Evolutionary conservation across 2,329 filamentous ascomycete genomes (phyloP), one percentile per base, ranked within the genome.

Genomic region (Alternaria postmessia): DNA sequence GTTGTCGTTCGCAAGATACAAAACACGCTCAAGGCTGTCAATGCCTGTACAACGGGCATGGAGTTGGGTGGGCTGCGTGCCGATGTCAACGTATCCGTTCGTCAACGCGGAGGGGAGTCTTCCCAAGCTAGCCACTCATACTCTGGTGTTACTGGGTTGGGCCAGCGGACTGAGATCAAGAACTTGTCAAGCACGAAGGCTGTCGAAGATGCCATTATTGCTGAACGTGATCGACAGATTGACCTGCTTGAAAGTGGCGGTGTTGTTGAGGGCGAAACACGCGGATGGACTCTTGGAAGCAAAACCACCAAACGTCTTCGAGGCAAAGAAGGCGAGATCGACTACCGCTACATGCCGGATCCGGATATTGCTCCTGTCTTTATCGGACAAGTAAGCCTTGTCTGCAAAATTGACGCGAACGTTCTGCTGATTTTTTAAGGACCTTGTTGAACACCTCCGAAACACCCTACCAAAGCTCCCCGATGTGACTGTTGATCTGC

Each of bases 291-390:
- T 1, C 85, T 97, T 24, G 93, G 93, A 3, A 90, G 88, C 64
- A 93, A 88, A 4, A 90, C 93, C 75, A 98, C 95, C 4, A 88
- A 88, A 59, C 86, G 90, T 41, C 81, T 99, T 43, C 87, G 95
- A 71, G 93, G 93, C 26, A 99, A 99, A 78, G 95, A 98, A 78
- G 95, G 95, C 48, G 94, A 97, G 74, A 93, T 98, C 6, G 95
- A 99, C 78, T 99, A 99, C 78, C 86, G 95, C 42, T 99, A 99
- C 75, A 98, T 99, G 94, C 94, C 95, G 0, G 95, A 99, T 76
- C 92, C 95, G 5, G 95, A 99, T 75, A 84, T 99, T 14, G 86
- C 87, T 0, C 93, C 95, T 1, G 83, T 99, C 2, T 75, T 93
- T 3, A 90, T 99, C 61, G 89, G 88, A 7, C 74, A 84, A 2